Evolutionary conservation across 2,329 filamentous ascomycete genomes (phyloP).

Genomic region (Penicillium hesseltinei): DNA sequence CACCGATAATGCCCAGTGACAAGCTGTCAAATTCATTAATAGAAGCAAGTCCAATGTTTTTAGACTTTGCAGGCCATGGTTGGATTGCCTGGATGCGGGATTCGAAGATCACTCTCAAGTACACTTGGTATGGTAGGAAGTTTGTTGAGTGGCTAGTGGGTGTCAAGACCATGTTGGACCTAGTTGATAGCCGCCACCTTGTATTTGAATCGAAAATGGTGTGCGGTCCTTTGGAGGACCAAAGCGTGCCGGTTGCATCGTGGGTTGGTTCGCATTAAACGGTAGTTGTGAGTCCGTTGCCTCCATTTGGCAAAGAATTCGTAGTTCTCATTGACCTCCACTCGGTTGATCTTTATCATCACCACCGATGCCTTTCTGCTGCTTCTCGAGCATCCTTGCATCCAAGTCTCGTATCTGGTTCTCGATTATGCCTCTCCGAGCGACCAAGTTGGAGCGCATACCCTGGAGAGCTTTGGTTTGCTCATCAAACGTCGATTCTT

Average conservation of each 20-base stretch:
- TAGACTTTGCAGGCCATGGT: neutral
- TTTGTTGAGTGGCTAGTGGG: neutral
- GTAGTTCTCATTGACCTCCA: slow-evolving; percentile 14
- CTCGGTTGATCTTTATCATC: slow-evolving; percentile 26
- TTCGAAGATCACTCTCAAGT: neutral
- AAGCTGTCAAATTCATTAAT: neutral
- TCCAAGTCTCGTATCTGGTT: slow-evolving; percentile 56
- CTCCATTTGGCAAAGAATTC: neutral
- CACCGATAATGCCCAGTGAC: neutral
- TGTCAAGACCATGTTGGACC: neutral
- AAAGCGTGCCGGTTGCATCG: neutral
- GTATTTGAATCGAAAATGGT: neutral
- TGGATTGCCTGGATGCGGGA: neutral
- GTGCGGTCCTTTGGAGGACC: no score
- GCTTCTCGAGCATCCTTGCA: slow-evolving; percentile 41
- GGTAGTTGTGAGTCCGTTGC: neutral
- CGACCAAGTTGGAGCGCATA: slow-evolving; percentile 49
- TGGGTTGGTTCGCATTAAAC: neutral
- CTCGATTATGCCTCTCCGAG: slow-evolving; percentile 55
- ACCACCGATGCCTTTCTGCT: slow-evolving; percentile 35
- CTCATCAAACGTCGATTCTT: slow-evolving; percentile 53
- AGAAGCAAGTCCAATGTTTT: neutral
- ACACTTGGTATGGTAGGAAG: neutral
- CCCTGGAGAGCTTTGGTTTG: slow-evolving; percentile 55
- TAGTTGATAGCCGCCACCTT: neutral